phyloP scores from a whole-genome alignment of 441 rosid genomes.

The Capsella rubella region DNA sequence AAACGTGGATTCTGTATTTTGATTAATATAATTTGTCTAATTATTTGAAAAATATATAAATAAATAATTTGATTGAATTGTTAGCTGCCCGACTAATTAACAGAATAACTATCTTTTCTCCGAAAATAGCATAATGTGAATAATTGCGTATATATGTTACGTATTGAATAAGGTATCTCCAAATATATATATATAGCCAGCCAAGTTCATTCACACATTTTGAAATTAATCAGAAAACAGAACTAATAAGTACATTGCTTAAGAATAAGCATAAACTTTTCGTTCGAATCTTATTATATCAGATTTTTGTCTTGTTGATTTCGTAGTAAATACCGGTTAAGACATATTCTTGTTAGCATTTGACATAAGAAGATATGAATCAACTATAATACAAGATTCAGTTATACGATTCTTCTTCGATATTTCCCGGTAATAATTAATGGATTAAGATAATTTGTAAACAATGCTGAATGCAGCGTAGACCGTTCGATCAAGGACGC shows the following conservation, averaged over 20 bases:
- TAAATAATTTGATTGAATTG: no score
- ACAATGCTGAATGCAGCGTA: slow-evolving; percentile 3
- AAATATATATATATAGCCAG: background rate
- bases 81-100: background rate
- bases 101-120: background rate
- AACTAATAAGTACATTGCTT: background rate
- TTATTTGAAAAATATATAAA: no score
- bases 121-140: background rate
- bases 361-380: background rate
- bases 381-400: slow-evolving; percentile 16
- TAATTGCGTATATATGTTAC: no score
- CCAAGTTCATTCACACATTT: background rate
- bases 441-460: slow-evolving; percentile 7
- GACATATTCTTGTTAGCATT: background rate
- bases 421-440: background rate
- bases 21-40: background rate
- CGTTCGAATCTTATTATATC: background rate
- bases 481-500: slow-evolving; percentile 27
- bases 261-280: background rate
- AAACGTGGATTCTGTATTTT: background rate
- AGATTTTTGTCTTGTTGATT: background rate
- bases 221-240: background rate
- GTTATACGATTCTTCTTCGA: background rate
- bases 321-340: background rate
- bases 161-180: background rate